These are phyloP conservation scores for Debaryomyces udenii DNA, from an alignment of 1,139 yeast species.

Conservation along the genomic window DNA sequence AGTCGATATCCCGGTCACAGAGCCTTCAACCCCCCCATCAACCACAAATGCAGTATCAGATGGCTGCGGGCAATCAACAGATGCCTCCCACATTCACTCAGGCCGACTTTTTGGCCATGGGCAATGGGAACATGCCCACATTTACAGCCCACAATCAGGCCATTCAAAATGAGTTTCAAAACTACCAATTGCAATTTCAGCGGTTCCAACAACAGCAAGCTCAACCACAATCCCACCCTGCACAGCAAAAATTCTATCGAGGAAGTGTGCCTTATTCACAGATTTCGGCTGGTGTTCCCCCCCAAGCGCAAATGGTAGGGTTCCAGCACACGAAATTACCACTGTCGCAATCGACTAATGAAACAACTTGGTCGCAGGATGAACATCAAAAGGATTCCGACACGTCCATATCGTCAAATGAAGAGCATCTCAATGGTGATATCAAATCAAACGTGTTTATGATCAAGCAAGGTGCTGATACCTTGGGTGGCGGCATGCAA, in stretches of 20 bases:
- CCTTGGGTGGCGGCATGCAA: constrained; percentile 10
- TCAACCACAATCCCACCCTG: constrained; percentile 17
- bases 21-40: background rate
- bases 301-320: constrained; percentile 28
- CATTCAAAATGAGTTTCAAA: constrained; percentile 31
- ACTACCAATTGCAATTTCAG: constrained; percentile 33
- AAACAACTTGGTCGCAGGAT: constrained; percentile 51
- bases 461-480: constrained; percentile 8
- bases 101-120: constrained; percentile 28
- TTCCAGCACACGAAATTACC: constrained; percentile 34
- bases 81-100: constrained; percentile 25
- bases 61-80: constrained; percentile 14
- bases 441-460: constrained; percentile 14
- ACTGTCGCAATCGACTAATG: constrained; percentile 50
- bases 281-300: constrained; percentile 10
- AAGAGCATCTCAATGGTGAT: constrained; percentile 21
- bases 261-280: constrained; percentile 9
- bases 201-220: constrained; percentile 22
- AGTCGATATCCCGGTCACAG: constrained; percentile 4
- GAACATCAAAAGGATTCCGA: constrained; percentile 48
- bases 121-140: constrained; percentile 16
- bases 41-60: constrained; percentile 11
- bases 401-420: constrained; percentile 45
- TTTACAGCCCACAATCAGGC: constrained; percentile 22
- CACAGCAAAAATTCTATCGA: constrained; percentile 16